These are phyloP conservation scores for Fusarium piperis DNA, from an alignment of 2,329 filamentous ascomycete species.

Conservation along the genomic window DNA sequence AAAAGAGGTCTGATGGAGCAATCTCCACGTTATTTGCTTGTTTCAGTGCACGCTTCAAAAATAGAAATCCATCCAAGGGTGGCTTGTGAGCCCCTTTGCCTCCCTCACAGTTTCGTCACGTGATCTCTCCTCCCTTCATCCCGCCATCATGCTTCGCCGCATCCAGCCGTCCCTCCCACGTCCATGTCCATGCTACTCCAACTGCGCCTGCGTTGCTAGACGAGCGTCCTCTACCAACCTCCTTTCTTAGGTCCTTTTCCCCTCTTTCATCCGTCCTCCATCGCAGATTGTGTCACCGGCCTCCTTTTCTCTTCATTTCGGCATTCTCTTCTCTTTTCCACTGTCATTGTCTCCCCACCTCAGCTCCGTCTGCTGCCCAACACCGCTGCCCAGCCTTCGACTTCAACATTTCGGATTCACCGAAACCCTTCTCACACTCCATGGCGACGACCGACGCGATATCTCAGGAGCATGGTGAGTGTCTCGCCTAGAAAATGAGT, in stretches of 20 bases:
- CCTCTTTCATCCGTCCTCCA: slow-evolving; percentile 22
- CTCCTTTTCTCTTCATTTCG: slow-evolving; percentile 5
- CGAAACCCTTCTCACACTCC: slow-evolving; percentile 11
- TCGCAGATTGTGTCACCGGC: slow-evolving; percentile 12
- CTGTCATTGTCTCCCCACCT: slow-evolving; percentile 33
- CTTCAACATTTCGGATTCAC: slow-evolving; percentile 13
- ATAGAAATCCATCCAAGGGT: not conserved
- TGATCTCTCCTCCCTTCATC: slow-evolving; percentile 17
- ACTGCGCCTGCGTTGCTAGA: slow-evolving; percentile 12
- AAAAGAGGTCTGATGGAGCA: not conserved
- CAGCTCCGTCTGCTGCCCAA: slow-evolving; percentile 31
- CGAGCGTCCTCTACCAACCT: slow-evolving; percentile 31
- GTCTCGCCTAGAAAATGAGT: not conserved
- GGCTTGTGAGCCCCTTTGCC: slow-evolving; percentile 5
- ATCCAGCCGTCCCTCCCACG: slow-evolving; percentile 27
- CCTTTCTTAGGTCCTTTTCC: slow-evolving; percentile 29
- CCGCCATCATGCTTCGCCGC: slow-evolving; percentile 34
- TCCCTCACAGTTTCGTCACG: slow-evolving; percentile 19
- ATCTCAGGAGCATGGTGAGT: slow-evolving; percentile 40
- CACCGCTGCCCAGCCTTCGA: slow-evolving; percentile 26
- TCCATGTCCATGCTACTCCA: slow-evolving; percentile 18
- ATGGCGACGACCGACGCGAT: slow-evolving; percentile 44
- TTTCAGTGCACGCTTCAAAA: not conserved
- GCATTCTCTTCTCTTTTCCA: slow-evolving; percentile 4
- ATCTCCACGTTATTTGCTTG: not conserved